These are phyloP conservation scores for Artemisia argyi DNA, from an alignment of 129 eudicot genomes.

Conservation along the genomic window DNA sequence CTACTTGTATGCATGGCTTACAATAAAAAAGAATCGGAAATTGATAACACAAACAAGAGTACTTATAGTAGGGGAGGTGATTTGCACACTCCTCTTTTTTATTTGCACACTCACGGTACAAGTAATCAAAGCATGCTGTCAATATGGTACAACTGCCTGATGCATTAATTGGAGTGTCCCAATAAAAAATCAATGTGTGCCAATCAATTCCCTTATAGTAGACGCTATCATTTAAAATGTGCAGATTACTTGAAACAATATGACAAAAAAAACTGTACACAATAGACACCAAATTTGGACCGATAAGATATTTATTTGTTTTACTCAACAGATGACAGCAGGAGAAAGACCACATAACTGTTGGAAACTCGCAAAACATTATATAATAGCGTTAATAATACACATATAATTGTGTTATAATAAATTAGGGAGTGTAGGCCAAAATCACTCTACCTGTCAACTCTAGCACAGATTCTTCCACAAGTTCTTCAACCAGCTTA, in stretches of 20 bases:
- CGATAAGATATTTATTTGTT: constrained; percentile 18
- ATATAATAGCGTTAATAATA: constrained; percentile 30
- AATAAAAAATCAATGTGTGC: too few relatives aligned
- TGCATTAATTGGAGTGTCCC: too few relatives aligned
- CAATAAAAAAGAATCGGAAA: not conserved
- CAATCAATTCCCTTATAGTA: too few relatives aligned
- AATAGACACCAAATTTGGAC: constrained; percentile 16
- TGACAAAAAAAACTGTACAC: constrained; percentile 21
- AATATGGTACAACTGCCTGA: too few relatives aligned
- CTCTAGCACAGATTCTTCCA: constrained; percentile 64
- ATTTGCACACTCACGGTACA: too few relatives aligned
- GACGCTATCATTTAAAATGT: too few relatives aligned
- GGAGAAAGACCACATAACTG: constrained; percentile 35
- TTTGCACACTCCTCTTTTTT: too few relatives aligned
- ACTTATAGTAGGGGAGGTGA: not conserved
- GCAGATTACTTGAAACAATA: constrained; percentile 13
- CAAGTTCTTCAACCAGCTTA: constrained; percentile 71
- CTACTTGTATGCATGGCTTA: constrained; percentile 5
- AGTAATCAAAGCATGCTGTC: too few relatives aligned
- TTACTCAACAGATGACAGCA: constrained; percentile 30
- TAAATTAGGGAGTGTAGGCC: constrained; percentile 12
- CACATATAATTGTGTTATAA: constrained; percentile 31
- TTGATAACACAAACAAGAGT: constrained; percentile 1
- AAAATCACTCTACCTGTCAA: constrained; percentile 42
- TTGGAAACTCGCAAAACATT: constrained; percentile 27